Percentiles rank a stretch among this genome's conserved stretches.
Conservation (phyloP, 2,329 filamentous ascomycete genomes). For the Cytospora piceicola region DNA sequence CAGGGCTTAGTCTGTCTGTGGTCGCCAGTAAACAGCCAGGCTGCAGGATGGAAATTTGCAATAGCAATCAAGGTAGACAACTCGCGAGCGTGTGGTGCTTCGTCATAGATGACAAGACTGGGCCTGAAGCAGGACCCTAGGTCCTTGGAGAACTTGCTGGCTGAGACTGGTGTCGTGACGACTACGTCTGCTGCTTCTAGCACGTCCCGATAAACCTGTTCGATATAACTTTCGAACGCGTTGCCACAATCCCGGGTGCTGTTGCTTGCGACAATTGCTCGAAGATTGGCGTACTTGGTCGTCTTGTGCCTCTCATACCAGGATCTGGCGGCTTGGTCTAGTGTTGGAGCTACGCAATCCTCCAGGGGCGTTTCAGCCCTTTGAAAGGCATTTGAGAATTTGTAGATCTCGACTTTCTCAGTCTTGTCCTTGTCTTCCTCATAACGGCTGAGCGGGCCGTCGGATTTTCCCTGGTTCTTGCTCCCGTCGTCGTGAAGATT, state of each 20-base stretch:
- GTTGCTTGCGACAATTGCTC: no score
- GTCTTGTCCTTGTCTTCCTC: background rate
- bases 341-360: background rate
- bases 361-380: background rate
- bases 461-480: background rate
- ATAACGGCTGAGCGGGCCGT: background rate
- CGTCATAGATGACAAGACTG: constrained; percentile 3
- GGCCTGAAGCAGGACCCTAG: background rate
- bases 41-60: background rate
- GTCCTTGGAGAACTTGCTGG: background rate
- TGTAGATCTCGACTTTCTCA: background rate
- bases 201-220: background rate
- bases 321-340: background rate
- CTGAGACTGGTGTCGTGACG: constrained; percentile 4
- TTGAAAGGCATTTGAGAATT: background rate
- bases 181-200: background rate
- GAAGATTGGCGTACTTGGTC: background rate
- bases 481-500: background rate
- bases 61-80: constrained; percentile 5
- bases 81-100: constrained; percentile 12
- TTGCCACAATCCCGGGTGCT: no score
- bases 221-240: no score
- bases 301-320: background rate
- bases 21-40: constrained; percentile 9
- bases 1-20: constrained; percentile 9